Evolutionary conservation across 2,329 filamentous ascomycete species (phyloP), one percentile per base, ranked within the genome.

Genomic region (Diaporthe vaccinii): DNA sequence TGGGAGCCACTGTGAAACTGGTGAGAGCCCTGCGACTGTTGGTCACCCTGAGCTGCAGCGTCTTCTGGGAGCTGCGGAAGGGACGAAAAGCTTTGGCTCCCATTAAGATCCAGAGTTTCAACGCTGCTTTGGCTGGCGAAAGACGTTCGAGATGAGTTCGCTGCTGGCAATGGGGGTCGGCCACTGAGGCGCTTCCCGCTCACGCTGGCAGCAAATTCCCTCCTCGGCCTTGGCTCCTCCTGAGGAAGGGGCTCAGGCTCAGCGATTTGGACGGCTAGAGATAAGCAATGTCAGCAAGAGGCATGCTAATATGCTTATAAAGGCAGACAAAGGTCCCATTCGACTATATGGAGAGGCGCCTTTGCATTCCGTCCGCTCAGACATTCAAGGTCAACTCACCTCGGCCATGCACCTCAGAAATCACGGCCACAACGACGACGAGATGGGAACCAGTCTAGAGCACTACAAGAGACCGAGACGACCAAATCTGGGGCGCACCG

Each of bases 181-280:
- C 87, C 87, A 74, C 85, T 87, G 34, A 88, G 82, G 70, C 87
- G 84, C 77, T 82, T 85, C 25, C 84, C 85, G 69, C 75, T 75
- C 57, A 87, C 75, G 46, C 82, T 84, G 15, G 85, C 87, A 14
- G 86, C 83, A 77, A 85, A 88, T 75, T 87, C 86, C 77, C 85
- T 87, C 78, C 85, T 86, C 7, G 79, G 81, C 39, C 79, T 79
- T 36, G 78, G 77, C 46, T 87, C 85, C 53, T 87, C 85, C 17
- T 80, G 77, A 22, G 81, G 77, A 17, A 82, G 78, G 41, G 80
- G 78, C 74, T 85, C 84, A 28, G 89, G 89, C 78, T 91, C 89
- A 62, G 89, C 87, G 75, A 91, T 91, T 79, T 91, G 89, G 72
- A 91, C 90, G 74, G 89, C 89, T 88, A 74, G 58, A 46, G 61